phyloP scores from a whole-genome alignment of 805 yeast species.

The Clavispora santaluciae region DNA sequence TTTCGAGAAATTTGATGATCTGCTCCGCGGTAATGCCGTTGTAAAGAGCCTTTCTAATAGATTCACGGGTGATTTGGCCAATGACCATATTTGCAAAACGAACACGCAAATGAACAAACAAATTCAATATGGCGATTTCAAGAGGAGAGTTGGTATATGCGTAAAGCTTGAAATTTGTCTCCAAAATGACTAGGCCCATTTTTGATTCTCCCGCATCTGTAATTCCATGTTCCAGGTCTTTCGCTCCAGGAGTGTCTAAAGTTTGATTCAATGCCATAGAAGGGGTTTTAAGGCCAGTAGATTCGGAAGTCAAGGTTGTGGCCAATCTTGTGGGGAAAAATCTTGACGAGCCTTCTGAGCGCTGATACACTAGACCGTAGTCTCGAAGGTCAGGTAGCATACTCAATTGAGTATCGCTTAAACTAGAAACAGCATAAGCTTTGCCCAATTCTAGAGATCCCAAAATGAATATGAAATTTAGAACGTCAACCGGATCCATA shows the following conservation, averaged over 20 bases:
- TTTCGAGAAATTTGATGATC: slow-evolving; percentile 78
- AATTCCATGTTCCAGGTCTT: slow-evolving; percentile 11
- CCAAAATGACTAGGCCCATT: slow-evolving; percentile 76
- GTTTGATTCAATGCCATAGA: slow-evolving; percentile 73
- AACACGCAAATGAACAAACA: slow-evolving; percentile 80
- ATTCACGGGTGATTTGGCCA: slow-evolving; percentile 90
- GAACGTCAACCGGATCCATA: slow-evolving; percentile 94
- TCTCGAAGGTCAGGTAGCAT: slow-evolving; percentile 89
- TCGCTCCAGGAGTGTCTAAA: slow-evolving; percentile 28
- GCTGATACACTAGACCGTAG: slow-evolving; percentile 79
- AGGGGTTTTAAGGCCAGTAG: slow-evolving; percentile 65
- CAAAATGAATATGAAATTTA: slow-evolving; percentile 87
- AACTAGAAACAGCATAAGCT: slow-evolving; percentile 65
- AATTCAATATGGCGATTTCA: slow-evolving; percentile 85
- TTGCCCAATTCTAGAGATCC: slow-evolving; percentile 91
- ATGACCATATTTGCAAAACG: slow-evolving; percentile 90
- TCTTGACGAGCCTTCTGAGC: slow-evolving; percentile 48
- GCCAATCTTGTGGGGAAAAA: slow-evolving; percentile 92
- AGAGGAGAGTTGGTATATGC: slow-evolving; percentile 92
- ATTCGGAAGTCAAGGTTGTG: slow-evolving; percentile 82
- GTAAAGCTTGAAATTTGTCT: slow-evolving; percentile 89
- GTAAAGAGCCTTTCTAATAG: slow-evolving; percentile 73
- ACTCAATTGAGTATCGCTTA: slow-evolving; percentile 74
- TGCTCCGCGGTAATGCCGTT: slow-evolving; percentile 96
- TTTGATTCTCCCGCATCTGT: slow-evolving; percentile 17